A percentile compares a stretch with the other conserved stretches of the same genome.
Conservation (phyloP, 257 asterid genomes). For the Ballota nigra region DNA sequence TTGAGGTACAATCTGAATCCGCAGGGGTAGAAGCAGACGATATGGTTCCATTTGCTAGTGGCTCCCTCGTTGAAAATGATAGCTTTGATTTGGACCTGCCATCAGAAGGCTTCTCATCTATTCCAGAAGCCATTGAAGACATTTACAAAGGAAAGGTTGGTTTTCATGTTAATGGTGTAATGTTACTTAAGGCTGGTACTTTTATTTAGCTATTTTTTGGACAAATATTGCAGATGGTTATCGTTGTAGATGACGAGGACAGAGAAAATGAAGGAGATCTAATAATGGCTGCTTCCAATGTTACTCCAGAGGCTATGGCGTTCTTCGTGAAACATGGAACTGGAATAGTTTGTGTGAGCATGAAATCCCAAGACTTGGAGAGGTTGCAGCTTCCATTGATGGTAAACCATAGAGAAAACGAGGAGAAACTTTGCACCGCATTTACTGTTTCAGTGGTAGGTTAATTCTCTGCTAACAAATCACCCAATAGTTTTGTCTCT, state of each 20-base stretch:
- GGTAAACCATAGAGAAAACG: slow-evolving; percentile 81
- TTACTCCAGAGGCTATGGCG: slow-evolving; percentile 91
- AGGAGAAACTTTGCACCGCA: slow-evolving; percentile 89
- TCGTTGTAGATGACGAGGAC: slow-evolving; percentile 93
- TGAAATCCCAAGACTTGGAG: slow-evolving; percentile 81
- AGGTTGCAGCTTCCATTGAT: slow-evolving; percentile 82
- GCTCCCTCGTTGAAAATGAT: slow-evolving; percentile 52
- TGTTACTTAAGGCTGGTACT: not conserved
- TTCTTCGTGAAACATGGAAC: slow-evolving; percentile 91
- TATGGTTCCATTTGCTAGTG: slow-evolving; percentile 50
- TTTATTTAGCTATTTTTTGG: not conserved
- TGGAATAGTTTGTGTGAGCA: slow-evolving; percentile 98
- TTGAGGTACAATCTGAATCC: slow-evolving; percentile 54
- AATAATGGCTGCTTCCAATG: slow-evolving; percentile 91
- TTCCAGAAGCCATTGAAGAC: slow-evolving; percentile 82
- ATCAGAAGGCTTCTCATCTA: slow-evolving; percentile 72
- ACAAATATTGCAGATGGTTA: slow-evolving; percentile 66
- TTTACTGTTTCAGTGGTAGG: slow-evolving; percentile 91
- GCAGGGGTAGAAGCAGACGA: slow-evolving; percentile 48
- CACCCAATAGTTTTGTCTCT: not conserved
- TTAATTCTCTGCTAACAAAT: slow-evolving; percentile 9
- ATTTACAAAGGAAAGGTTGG: slow-evolving; percentile 70
- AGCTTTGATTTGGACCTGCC: slow-evolving; percentile 77
- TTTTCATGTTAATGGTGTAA: not conserved
- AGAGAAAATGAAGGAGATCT: slow-evolving; percentile 97